Evolutionary conservation across 768 basidiomycete genomes (phyloP), one percentile per base, ranked within the genome.

Genomic region (Collybia nuda): DNA sequence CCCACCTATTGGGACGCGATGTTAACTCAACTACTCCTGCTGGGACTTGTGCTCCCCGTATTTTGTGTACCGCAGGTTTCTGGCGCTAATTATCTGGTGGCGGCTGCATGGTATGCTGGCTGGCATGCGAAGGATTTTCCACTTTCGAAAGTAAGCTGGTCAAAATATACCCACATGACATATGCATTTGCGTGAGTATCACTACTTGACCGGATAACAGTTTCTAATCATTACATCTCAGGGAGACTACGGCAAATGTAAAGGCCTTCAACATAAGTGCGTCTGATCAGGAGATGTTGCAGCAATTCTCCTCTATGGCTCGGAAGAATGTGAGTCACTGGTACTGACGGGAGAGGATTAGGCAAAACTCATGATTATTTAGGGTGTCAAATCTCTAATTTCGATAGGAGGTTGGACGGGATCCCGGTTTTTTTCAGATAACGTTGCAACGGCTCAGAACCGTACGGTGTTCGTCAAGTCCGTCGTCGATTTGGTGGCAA

Each of bases 341-440:
- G 6, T 43, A 8, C 38, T 15, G 39, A 18, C 21, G 22, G 22
- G 3, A 4, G 15, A 21, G 12, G 11, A 14, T 12, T 21, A 9
- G 11, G 6, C 7, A 26, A 38, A 26, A 28, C 32, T 23, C 22
- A 26, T 48, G 17, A 12, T 18, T 12, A 17, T 42, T 15, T 54
- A 88, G 85, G 66, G 69, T 43, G 84, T 88, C 7, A 76, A 77
- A 56, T 78, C 85, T 0, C 63, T 79, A 6, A 62, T 85, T 23
- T 80, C 84, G 3, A 70, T 90, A 21, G 88, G 89, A 35, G 89
- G 88, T 5, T 90, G 86, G 87, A 72, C 69, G 6, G 89, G 88
- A 6, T 75, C 83, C 3, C 68, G 61, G 28, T 85, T 70, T 56
- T 90, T 80, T 58, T 90, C 88, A 2, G 69, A 80, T 3, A 75